phyloP scores from a whole-genome alignment of 495 filamentous ascomycete species.

The Annulohypoxylon maeteangense region DNA sequence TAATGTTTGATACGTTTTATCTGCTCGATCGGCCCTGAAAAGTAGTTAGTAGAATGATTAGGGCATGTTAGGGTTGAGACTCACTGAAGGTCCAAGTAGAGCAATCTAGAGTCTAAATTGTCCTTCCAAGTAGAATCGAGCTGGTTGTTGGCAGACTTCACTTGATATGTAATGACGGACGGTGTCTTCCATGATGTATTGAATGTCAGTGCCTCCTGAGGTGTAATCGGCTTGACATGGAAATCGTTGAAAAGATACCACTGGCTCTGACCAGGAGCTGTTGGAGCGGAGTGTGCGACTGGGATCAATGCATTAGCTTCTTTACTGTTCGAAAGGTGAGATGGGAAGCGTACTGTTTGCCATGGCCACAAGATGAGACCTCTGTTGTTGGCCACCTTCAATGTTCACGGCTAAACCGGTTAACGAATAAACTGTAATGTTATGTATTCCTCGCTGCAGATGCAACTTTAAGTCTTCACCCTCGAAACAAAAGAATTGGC shows the following conservation, averaged over 20 bases:
- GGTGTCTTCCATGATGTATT: constrained; percentile 91
- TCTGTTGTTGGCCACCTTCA: constrained; percentile 81
- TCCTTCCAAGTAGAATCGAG: constrained; percentile 89
- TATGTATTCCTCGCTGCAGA: constrained; percentile 68
- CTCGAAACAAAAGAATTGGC: constrained; percentile 89
- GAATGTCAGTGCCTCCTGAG: constrained; percentile 86
- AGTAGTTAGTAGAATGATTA: constrained; percentile 21
- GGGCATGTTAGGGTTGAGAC: constrained; percentile 19
- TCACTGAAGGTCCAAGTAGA: constrained; percentile 81
- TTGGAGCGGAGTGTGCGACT: constrained; percentile 76
- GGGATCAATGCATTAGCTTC: constrained; percentile 6
- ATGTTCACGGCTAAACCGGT: constrained; percentile 93
- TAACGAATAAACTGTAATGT: constrained; percentile 86
- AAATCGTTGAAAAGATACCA: constrained; percentile 99
- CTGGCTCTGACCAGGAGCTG: constrained; percentile 64
- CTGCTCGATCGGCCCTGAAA: constrained; percentile 49
- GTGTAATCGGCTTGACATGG: constrained; percentile 79
- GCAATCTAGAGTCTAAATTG: constrained; percentile 78
- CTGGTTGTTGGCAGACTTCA: constrained; percentile 75
- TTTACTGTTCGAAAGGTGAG: neutral
- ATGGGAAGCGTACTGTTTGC: constrained; percentile 71
- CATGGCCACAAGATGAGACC: constrained; percentile 89
- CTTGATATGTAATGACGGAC: constrained; percentile 84
- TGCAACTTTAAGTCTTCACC: constrained; percentile 83
- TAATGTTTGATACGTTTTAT: constrained; percentile 68